Evolutionary conservation across 305 asterid species (phyloP).

Genomic region (Ilex paraguariensis): DNA sequence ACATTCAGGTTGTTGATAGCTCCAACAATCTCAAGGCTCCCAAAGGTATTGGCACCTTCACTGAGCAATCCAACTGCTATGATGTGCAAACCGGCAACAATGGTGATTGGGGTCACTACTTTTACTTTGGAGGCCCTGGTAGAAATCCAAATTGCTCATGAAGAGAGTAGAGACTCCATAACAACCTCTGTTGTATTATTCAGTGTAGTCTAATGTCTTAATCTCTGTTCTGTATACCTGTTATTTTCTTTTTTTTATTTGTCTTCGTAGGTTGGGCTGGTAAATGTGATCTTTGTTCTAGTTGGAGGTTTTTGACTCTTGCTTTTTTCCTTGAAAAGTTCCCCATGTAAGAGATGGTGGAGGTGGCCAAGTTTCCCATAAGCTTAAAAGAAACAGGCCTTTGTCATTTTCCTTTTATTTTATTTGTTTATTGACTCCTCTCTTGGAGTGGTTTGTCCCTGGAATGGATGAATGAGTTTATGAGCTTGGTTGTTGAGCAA

Average conservation of each 20-base stretch:
- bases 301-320: conserved; percentile 46
- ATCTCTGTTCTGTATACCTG: conserved; percentile 9
- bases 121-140: conserved; percentile 91
- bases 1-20: conserved; percentile 78
- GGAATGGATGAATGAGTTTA: background rate
- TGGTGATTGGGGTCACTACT: conserved; percentile 70
- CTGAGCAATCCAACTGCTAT: conserved; percentile 74
- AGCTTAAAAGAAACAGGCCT: conserved; percentile 46
- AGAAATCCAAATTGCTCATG: conserved; percentile 63
- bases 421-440: conserved; percentile 14
- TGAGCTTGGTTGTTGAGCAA: background rate
- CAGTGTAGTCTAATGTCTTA: conserved; percentile 21
- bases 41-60: conserved; percentile 57
- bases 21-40: conserved; percentile 71
- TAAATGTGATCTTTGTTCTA: conserved; percentile 24
- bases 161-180: conserved; percentile 17
- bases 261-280: conserved; percentile 27
- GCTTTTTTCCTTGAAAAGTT: conserved; percentile 21
- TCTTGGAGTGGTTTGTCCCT: conserved; percentile 14
- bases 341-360: conserved; percentile 37
- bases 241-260: background rate
- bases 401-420: conserved; percentile 33
- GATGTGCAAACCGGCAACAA: conserved; percentile 62
- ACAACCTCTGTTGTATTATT: conserved; percentile 25
- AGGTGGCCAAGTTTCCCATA: conserved; percentile 43